Evolutionary conservation across 2,329 filamentous ascomycete species (phyloP), one percentile per base, ranked within the genome.

Genomic region (Hymenoscyphus scutula): DNA sequence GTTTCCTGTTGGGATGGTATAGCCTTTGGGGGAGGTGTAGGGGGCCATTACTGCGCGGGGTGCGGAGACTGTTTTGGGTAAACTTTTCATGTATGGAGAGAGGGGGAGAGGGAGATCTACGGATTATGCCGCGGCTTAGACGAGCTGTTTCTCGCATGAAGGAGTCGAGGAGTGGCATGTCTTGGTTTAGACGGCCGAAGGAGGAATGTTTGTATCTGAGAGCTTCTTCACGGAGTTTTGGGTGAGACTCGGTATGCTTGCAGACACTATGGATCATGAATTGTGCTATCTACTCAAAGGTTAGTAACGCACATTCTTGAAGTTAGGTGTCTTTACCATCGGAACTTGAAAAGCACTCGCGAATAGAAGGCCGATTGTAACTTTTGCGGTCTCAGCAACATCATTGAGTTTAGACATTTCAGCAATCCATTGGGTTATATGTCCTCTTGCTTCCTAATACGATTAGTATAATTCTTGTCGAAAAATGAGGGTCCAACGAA

Each of bases 151-250:
- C 53, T 32, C 29, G 25, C 25, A 54, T 29, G 29, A 54, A 54
- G 29, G 15, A 30, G n/a, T 54, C 53, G 27, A 54, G 25, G n/a
- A 54, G 53, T 30, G 53, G 53, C 53, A 29, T 54, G 19, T 54
- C 53, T 54, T 54, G 27, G 13, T 54, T 54, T 15, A n/a, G 13
- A 3, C 27, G 25, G 2, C 29, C 53, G 17, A 30, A 32, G 15
- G 53, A 19, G 17, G 53, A 13, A 8, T 54, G 15, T 32, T 54
- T 54, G 53, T 54, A 54, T 29, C 15, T 29, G 7, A 29, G 15
- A 17, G 53, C 53, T 54, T 54, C 51, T 54, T 54, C 53, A 5
- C 53, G 23, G 53, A 54, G 53, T 54, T 7, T 29, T n/a, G 23
- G 11, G 15, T 30, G 29, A 27, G n/a, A 54, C 11, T 54, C 53